Evolutionary conservation across 2,329 filamentous ascomycete genomes (phyloP), one percentile per base, ranked within the genome.

Genomic region (Metarhizium humberi): DNA sequence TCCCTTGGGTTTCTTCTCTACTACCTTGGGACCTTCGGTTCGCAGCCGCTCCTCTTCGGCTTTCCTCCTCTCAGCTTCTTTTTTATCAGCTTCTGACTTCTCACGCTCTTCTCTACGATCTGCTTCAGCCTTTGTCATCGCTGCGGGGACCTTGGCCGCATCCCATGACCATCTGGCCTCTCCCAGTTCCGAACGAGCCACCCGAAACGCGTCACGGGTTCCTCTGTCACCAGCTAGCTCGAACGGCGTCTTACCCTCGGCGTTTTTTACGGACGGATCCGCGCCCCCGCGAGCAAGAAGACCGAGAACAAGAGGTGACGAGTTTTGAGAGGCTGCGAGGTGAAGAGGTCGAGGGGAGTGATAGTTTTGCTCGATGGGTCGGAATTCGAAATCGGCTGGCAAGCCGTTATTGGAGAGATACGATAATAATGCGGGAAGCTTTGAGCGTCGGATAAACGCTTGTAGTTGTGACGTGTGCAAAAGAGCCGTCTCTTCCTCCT

Each of bases 401-500:
- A 97, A 75, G 3, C 76, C 74, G 71, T 96, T 95, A 58, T 80
- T 86, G 58, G 84, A 82, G 6, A 99, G 75, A 67, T 97, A 99
- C 1, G 88, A 85, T 16, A 96, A 77, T 2, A 99, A 74, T 0
- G 88, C 90, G 0, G 94, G 92, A 0, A 94, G 82, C 69, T 96
- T 97, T 2, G 90, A 95, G 46, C 94, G 87, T 49, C 90, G 87
- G 57, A 96, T 88, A 30, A 97, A 79, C 1, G 90, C 87, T 64
- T 94, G 90, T 0, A 99, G 77, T 66, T 99, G 94, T 1, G 87
- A 84, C 0, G 92, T 96, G 67, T 99, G 92, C 3, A 96, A 76
- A 3, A 86, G 72, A 1, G 87, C 86, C 36, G 81, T 84, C 72
- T 96, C 90, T 60, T 96, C 90, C 68, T 92, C 90, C 62, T 95